These are phyloP conservation scores for button mushroom (Agaricus bisporus) DNA, from an alignment of 768 basidiomycete genomes.

Conservation along the genomic window DNA sequence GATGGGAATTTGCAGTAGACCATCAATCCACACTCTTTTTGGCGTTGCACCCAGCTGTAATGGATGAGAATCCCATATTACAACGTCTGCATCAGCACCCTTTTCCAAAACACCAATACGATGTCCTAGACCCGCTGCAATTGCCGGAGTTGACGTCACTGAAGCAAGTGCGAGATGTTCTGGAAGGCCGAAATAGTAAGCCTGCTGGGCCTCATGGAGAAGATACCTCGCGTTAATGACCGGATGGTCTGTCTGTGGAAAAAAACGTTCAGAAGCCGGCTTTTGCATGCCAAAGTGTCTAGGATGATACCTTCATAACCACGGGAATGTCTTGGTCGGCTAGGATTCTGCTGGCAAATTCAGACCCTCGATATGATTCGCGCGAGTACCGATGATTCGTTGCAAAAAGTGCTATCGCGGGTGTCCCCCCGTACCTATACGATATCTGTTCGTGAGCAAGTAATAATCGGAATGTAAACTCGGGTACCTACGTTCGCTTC, in stretches of 20 bases:
- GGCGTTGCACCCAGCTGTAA: slow-evolving; percentile 72
- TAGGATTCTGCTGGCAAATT: slow-evolving; percentile 72
- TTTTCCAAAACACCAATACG: slow-evolving; percentile 59
- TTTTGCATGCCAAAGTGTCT: background rate
- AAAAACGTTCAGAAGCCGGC: background rate
- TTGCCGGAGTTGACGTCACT: slow-evolving; percentile 63
- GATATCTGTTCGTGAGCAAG: background rate
- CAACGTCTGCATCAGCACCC: slow-evolving; percentile 64
- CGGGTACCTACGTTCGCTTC: slow-evolving; percentile 55
- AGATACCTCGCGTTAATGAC: slow-evolving; percentile 61
- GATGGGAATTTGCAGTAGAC: slow-evolving; percentile 63
- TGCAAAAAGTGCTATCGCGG: slow-evolving; percentile 76
- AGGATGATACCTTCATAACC: slow-evolving; percentile 61
- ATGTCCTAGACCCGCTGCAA: slow-evolving; percentile 65
- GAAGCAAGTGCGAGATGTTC: slow-evolving; percentile 53
- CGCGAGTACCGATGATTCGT: slow-evolving; percentile 63
- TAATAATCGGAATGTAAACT: too few relatives aligned
- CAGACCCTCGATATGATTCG: slow-evolving; percentile 64
- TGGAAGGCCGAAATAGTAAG: slow-evolving; percentile 60
- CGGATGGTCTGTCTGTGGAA: slow-evolving; percentile 48
- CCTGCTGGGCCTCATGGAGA: slow-evolving; percentile 66
- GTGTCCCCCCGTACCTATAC: slow-evolving; percentile 43
- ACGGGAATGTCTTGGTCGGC: slow-evolving; percentile 67
- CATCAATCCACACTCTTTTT: slow-evolving; percentile 77
- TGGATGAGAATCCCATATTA: slow-evolving; percentile 75